Evolutionary conservation across 2,329 filamentous ascomycete genomes (phyloP).

Genomic region (Monosporascus sp.): DNA sequence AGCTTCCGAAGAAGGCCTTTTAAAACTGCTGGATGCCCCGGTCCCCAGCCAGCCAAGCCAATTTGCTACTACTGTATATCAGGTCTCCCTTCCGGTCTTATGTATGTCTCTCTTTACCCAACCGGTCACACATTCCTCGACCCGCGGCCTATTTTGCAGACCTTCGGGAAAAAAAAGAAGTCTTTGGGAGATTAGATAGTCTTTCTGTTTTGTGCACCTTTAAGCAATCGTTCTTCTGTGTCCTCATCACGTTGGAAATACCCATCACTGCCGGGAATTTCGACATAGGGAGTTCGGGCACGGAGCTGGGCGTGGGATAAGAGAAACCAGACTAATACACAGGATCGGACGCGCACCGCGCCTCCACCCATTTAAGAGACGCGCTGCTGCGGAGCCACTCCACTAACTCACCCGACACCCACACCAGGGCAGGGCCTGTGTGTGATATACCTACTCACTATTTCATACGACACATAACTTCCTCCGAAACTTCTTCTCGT

Average conservation of each 20-base stretch:
- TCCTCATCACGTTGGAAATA: too few relatives aligned
- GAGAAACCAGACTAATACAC: neutral
- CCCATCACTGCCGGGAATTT: too few relatives aligned
- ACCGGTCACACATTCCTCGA: neutral
- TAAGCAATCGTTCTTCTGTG: too few relatives aligned
- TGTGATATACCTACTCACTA: constrained; percentile 5
- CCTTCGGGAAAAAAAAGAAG: neutral
- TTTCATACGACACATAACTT: constrained; percentile 14
- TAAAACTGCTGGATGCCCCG: neutral
- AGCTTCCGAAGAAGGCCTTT: neutral
- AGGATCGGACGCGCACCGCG: neutral
- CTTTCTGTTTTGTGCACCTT: neutral
- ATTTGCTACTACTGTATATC: neutral
- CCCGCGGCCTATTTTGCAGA: neutral
- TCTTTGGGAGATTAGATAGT: neutral
- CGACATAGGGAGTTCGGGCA: neutral
- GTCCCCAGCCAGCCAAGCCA: neutral
- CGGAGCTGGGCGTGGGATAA: neutral
- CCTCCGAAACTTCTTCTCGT: constrained; percentile 4
- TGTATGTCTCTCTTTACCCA: neutral
- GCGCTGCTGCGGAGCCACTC: neutral
- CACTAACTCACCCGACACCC: neutral
- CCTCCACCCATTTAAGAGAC: neutral
- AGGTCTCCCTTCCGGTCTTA: neutral
- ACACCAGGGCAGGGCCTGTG: neutral